Evolutionary conservation across 495 filamentous ascomycete genomes (phyloP).

Genomic region (Xylaria grammica): DNA sequence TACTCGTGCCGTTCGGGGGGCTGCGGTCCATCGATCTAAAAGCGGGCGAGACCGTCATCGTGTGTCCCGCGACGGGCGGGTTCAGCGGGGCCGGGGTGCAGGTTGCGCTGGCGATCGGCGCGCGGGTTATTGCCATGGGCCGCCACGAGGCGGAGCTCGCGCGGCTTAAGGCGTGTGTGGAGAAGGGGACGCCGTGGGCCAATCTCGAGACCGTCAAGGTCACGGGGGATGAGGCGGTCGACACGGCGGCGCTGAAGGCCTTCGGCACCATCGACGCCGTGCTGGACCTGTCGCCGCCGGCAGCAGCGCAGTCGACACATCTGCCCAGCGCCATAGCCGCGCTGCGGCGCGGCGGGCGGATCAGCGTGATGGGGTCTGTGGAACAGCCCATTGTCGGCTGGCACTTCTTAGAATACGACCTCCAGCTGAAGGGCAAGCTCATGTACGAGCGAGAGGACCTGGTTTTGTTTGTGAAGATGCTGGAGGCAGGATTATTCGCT

Average conservation of each 20-base stretch:
- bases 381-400: conserved; percentile 16
- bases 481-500: conserved; percentile 34
- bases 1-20: conserved; percentile 44
- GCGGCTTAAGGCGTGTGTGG: conserved; percentile 15
- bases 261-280: conserved; percentile 14
- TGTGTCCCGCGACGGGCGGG: conserved; percentile 53
- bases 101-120: conserved; percentile 56
- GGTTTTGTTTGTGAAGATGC: conserved; percentile 31
- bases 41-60: conserved; percentile 55
- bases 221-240: conserved; percentile 13
- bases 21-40: conserved; percentile 51
- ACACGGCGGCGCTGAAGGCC: conserved; percentile 6
- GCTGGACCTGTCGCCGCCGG: conserved; percentile 15
- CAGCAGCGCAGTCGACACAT: conserved; percentile 11
- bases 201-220: conserved; percentile 15
- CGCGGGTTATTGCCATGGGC: conserved; percentile 54
- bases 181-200: conserved; percentile 9
- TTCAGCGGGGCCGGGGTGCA: conserved; percentile 52
- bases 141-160: conserved; percentile 43
- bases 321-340: conserved; percentile 15
- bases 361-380: conserved; percentile 20
- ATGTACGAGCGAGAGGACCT: conserved; percentile 41
- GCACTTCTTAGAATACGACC: conserved; percentile 29
- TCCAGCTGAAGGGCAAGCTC: conserved; percentile 40
- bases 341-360: conserved; percentile 17